Evolutionary conservation across 441 rosid species (phyloP).

Genomic region (Syzygium syzygioides): DNA sequence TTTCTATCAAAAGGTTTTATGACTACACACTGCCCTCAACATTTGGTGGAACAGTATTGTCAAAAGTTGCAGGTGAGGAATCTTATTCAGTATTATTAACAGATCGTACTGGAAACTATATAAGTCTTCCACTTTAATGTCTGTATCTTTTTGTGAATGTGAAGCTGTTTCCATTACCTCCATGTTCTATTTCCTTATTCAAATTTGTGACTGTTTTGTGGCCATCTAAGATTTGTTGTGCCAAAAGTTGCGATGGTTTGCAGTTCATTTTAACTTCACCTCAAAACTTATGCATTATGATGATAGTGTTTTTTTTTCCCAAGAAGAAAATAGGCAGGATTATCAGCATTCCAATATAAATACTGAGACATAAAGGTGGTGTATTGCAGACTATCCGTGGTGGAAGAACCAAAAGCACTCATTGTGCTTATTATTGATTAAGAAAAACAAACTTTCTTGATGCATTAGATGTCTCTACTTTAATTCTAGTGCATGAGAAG

Average conservation of each 20-base stretch:
- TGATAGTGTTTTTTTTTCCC: not conserved
- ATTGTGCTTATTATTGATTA: not conserved
- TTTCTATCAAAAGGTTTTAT: slow-evolving; percentile 54
- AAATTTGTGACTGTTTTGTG: not conserved
- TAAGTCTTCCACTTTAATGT: not conserved
- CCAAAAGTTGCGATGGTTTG: not conserved
- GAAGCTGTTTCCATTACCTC: not conserved
- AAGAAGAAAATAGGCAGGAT: not conserved
- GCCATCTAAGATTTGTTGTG: not conserved
- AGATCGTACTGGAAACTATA: not conserved
- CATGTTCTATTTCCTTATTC: not conserved
- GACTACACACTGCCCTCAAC: slow-evolving; percentile 50
- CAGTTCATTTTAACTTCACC: not conserved
- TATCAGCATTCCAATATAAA: not conserved
- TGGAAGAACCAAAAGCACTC: not conserved
- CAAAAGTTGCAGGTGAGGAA: slow-evolving; percentile 76
- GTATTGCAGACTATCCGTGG: not conserved
- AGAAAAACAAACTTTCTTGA: not conserved
- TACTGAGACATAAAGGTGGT: not conserved
- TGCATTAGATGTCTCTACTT: not conserved
- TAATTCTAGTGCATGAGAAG: not conserved
- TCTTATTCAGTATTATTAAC: not conserved
- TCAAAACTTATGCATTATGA: not conserved
- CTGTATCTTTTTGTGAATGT: not conserved
- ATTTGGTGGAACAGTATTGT: slow-evolving; percentile 71